Evolutionary conservation across 805 yeast genomes (phyloP).

Genomic region (Priceomyces fermenticarens): DNA sequence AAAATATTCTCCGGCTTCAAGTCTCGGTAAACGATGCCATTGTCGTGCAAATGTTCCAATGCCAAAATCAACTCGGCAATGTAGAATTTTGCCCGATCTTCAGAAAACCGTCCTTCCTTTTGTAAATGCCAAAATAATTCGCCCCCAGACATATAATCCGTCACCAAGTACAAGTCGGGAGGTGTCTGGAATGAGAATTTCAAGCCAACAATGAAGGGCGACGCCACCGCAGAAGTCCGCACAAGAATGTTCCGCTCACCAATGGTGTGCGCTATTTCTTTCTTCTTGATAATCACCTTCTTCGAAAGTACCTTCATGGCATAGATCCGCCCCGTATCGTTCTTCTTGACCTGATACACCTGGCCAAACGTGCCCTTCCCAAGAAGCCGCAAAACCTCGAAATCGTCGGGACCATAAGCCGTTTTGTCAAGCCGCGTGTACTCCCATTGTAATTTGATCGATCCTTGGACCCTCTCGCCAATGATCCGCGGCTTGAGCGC

Average conservation of each 20-base stretch:
- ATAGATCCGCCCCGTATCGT: slow-evolving; percentile 84
- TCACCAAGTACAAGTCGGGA: slow-evolving; percentile 84
- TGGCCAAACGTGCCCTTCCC: slow-evolving; percentile 99
- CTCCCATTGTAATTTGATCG: slow-evolving; percentile 70
- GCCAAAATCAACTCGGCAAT: slow-evolving; percentile 95
- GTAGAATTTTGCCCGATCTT: slow-evolving; percentile 92
- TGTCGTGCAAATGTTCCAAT: slow-evolving; percentile 89
- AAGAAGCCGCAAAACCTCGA: slow-evolving; percentile 82
- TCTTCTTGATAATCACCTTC: slow-evolving; percentile 92
- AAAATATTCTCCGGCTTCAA: slow-evolving; percentile 95
- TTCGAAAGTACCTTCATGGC: slow-evolving; percentile 97
- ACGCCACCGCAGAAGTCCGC: slow-evolving; percentile 81
- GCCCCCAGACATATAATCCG: slow-evolving; percentile 98
- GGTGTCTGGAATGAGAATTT: slow-evolving; percentile 97
- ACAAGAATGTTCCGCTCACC: slow-evolving; percentile 96
- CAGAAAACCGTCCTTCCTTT: slow-evolving; percentile 91
- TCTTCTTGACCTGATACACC: slow-evolving; percentile 92
- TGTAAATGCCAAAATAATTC: slow-evolving; percentile 96
- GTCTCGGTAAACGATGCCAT: slow-evolving; percentile 94
- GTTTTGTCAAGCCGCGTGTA: slow-evolving; percentile 65
- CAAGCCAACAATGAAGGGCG: slow-evolving; percentile 93
- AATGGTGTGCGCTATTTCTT: slow-evolving; percentile 96
- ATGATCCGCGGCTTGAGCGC: slow-evolving; percentile 67
- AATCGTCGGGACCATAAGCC: slow-evolving; percentile 90
- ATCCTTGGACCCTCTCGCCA: slow-evolving; percentile 77